phyloP scores from a whole-genome alignment of 768 basidiomycete species.

The Neoboletus brunneissimus region DNA sequence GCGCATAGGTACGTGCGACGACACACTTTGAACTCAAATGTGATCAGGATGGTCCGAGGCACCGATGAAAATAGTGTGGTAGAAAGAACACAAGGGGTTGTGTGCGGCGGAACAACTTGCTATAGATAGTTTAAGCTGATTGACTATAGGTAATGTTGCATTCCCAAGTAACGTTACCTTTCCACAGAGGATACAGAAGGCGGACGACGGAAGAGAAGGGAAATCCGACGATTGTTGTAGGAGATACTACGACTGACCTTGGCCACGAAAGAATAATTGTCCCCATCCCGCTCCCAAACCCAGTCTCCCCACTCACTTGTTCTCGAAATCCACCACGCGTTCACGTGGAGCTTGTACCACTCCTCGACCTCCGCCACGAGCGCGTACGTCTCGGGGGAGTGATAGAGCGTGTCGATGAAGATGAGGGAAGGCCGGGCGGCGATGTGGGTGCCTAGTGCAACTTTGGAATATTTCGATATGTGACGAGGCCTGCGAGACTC shows the following conservation, averaged over 20 bases:
- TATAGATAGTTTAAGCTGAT: not conserved
- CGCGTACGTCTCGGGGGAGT: constrained; percentile 90
- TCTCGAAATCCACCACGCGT: constrained; percentile 74
- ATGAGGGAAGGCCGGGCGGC: constrained; percentile 73
- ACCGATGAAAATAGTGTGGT: not conserved
- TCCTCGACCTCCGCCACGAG: constrained; percentile 79
- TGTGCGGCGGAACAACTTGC: not conserved
- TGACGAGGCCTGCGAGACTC: constrained; percentile 61
- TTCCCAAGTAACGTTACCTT: too few species aligned
- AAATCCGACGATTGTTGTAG: too few species aligned
- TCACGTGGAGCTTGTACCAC: constrained; percentile 66
- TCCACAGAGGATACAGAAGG: too few species aligned
- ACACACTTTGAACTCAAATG: not conserved
- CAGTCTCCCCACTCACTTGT: too few species aligned
- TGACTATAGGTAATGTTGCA: too few species aligned
- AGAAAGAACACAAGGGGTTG: not conserved
- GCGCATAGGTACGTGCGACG: not conserved
- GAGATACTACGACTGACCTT: constrained; percentile 54
- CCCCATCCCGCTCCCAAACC: constrained; percentile 82
- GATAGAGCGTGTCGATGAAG: constrained; percentile 95
- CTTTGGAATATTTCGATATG: constrained; percentile 89
- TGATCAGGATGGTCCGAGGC: not conserved
- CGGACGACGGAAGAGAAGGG: too few species aligned
- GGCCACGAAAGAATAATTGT: constrained; percentile 80
- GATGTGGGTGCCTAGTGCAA: constrained; percentile 53